Evolutionary conservation across 192 early-diverging fungal species (phyloP).

Genomic region (Umbelopsis vinacea): DNA sequence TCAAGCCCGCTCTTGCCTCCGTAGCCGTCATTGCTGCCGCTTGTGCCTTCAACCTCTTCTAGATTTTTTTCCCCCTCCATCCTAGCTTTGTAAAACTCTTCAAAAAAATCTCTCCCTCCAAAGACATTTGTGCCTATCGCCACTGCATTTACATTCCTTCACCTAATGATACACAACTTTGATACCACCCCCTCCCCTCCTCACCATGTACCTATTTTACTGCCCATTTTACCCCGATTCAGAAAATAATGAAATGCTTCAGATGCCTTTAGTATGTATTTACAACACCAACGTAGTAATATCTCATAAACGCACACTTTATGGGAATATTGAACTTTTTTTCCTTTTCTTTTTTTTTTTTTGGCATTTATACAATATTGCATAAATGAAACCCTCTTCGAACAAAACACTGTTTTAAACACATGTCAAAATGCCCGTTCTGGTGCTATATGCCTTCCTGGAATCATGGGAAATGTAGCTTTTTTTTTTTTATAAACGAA

Average conservation of each 20-base stretch:
- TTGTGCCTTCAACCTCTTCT: background rate
- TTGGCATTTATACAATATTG: no score
- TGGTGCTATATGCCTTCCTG: no score
- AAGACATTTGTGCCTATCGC: background rate
- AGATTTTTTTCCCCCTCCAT: background rate
- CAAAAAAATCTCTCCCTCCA: background rate
- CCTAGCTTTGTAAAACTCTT: constrained; percentile 6
- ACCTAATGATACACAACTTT: background rate
- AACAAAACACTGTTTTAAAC: no score
- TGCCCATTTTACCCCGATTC: background rate
- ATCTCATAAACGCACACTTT: background rate
- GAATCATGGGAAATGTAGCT: no score
- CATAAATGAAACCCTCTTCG: no score
- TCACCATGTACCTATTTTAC: background rate
- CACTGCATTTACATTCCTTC: constrained; percentile 8
- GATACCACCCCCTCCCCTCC: background rate
- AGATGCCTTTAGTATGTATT: no score
- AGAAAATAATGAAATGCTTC: no score
- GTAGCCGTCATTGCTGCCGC: background rate
- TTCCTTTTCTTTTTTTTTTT: no score
- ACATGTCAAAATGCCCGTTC: no score
- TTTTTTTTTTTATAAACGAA: no score
- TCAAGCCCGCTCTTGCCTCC: background rate
- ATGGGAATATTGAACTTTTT: no score
- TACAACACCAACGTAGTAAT: no score